These are phyloP conservation scores for Pascua guehoae DNA, from an alignment of 1,284 basidiomycete genomes.

Conservation along the genomic window DNA sequence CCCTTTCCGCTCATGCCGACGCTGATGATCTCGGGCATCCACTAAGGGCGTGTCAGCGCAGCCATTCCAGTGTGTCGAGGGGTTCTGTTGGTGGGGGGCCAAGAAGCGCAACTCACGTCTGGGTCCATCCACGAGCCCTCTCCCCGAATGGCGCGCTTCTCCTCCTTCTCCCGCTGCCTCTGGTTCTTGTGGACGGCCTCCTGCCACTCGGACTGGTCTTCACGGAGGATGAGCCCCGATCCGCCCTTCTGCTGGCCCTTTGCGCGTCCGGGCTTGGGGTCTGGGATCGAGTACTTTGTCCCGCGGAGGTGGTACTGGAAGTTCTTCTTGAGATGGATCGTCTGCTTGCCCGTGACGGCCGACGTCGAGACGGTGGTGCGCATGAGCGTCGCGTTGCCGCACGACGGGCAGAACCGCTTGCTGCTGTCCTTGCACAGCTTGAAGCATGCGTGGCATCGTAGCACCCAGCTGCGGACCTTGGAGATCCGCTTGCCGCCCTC, in stretches of 20 bases:
- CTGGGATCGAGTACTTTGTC: slow-evolving; percentile 88
- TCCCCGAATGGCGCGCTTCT: slow-evolving; percentile 64
- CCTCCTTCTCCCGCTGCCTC: slow-evolving; percentile 69
- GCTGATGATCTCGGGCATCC: slow-evolving; percentile 80
- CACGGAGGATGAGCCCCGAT: slow-evolving; percentile 70
- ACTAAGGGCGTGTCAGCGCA: slow-evolving; percentile 45
- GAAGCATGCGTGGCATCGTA: slow-evolving; percentile 98
- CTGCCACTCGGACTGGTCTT: slow-evolving; percentile 83
- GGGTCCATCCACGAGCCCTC: slow-evolving; percentile 81
- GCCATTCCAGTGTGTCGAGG: background rate
- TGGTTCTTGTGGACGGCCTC: slow-evolving; percentile 73
- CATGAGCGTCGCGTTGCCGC: slow-evolving; percentile 87
- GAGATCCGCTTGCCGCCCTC: slow-evolving; percentile 86
- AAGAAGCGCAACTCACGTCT: slow-evolving; percentile 54
- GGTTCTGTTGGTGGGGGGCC: background rate
- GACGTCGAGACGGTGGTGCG: slow-evolving; percentile 82
- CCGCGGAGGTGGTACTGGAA: slow-evolving; percentile 92
- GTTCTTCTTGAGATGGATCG: slow-evolving; percentile 87
- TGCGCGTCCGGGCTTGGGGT: slow-evolving; percentile 82
- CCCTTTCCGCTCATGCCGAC: slow-evolving; percentile 72
- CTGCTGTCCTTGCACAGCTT: slow-evolving; percentile 97
- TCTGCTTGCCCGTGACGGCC: slow-evolving; percentile 58
- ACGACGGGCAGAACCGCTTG: slow-evolving; percentile 96
- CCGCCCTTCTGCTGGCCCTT: slow-evolving; percentile 73
- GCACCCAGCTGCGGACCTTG: slow-evolving; percentile 90